Percentiles rank a stretch among this genome's conserved stretches.
Conservation (phyloP, 192 early-diverging fungal species). For the Backusella australiensis region DNA sequence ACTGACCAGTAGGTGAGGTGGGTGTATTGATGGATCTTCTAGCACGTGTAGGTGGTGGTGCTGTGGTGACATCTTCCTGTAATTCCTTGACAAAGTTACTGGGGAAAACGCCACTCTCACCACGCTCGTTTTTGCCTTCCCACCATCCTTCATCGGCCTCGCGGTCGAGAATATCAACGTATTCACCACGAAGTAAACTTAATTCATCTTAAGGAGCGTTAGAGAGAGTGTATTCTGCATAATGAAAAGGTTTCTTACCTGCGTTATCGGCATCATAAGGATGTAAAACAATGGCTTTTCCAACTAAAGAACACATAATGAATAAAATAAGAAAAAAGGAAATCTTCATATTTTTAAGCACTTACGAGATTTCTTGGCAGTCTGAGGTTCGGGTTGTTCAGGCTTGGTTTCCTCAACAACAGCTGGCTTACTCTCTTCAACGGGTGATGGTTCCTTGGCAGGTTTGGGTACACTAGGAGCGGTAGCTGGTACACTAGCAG, state of each 20-base stretch:
- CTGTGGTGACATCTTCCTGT: constrained; percentile 14
- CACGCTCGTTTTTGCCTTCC: constrained; percentile 49
- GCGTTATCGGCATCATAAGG: constrained; percentile 48
- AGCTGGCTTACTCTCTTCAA: background rate
- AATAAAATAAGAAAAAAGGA: background rate
- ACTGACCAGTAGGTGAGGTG: background rate
- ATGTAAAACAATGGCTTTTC: constrained; percentile 45
- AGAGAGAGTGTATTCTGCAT: background rate
- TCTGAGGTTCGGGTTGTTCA: background rate
- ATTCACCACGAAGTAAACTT: constrained; percentile 37
- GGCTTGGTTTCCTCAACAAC: background rate
- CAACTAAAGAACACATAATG: background rate
- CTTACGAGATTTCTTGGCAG: background rate
- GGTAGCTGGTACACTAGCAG: background rate
- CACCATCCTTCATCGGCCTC: constrained; percentile 55
- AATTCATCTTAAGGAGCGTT: constrained; percentile 46
- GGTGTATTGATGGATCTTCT: constrained; percentile 10
- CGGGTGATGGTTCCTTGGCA: background rate
- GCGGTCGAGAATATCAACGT: constrained; percentile 45
- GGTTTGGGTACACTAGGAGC: background rate
- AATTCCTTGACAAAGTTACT: constrained; percentile 51
- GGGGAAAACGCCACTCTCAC: constrained; percentile 48
- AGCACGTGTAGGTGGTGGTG: constrained; percentile 19
- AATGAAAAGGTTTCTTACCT: constrained; percentile 26
- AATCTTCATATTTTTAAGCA: background rate